Evolutionary conservation across 2,329 filamentous ascomycete species (phyloP).

Genomic region (Colletotrichum higginsianum): DNA sequence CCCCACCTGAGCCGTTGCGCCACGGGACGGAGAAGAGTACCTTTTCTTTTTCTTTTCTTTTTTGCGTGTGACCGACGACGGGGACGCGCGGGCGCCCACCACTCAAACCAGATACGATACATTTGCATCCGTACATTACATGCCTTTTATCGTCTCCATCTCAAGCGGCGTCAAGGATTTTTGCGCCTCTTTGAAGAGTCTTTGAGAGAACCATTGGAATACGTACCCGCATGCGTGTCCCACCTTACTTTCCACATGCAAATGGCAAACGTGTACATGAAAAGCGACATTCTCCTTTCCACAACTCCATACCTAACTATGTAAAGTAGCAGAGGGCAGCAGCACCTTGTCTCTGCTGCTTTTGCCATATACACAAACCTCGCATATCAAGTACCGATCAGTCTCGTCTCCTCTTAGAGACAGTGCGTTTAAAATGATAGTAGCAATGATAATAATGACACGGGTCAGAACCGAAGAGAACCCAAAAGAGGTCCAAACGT

Average conservation of each 20-base stretch:
- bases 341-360: not conserved
- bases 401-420: no score
- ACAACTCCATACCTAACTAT: not conserved
- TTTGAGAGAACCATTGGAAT: not conserved
- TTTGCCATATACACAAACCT: not conserved
- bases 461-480: not conserved
- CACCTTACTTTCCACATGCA: conserved; percentile 7
- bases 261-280: not conserved
- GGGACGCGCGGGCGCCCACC: no score
- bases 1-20: not conserved
- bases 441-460: not conserved
- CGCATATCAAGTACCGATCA: not conserved
- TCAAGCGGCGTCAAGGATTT: not conserved
- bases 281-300: not conserved
- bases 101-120: not conserved
- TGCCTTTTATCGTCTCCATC: not conserved
- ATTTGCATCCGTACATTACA: no score
- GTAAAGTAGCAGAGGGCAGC: not conserved
- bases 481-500: conserved; percentile 21
- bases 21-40: not conserved
- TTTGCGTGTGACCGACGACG: not conserved
- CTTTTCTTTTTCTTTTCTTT: not conserved
- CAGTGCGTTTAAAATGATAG: no score
- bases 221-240: conserved; percentile 12
- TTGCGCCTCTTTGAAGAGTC: conserved; percentile 8